Evolutionary conservation across 148 eudicot genomes (phyloP).

Genomic region (Suaeda aralocaspica): DNA sequence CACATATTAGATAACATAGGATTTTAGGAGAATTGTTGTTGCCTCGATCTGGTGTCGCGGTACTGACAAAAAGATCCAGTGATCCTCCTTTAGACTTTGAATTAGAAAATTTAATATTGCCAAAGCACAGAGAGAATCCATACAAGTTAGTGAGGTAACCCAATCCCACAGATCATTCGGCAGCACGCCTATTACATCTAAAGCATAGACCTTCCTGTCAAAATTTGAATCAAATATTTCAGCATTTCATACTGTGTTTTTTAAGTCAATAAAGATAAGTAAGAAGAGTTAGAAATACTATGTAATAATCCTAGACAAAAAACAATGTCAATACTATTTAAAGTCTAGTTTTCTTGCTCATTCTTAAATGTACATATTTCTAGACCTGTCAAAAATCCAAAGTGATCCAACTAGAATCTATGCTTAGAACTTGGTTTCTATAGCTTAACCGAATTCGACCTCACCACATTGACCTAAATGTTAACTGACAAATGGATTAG

Average conservation of each 20-base stretch:
- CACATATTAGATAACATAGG: not conserved
- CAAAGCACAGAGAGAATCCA: not conserved
- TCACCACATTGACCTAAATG: too few species aligned
- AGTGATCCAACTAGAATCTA: too few species aligned
- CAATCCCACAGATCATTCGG: conserved; percentile 80
- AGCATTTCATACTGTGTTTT: not conserved
- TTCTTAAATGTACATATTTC: too few species aligned
- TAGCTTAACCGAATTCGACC: too few species aligned
- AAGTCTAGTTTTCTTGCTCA: too few species aligned
- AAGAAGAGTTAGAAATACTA: not conserved
- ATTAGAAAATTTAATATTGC: not conserved
- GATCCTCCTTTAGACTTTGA: not conserved
- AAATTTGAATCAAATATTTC: conserved; percentile 1
- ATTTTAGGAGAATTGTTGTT: not conserved
- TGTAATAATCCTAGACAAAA: too few species aligned
- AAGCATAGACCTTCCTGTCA: conserved; percentile 57
- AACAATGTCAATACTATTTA: too few species aligned
- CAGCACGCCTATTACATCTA: conserved; percentile 46
- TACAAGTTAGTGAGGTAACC: conserved; percentile 58
- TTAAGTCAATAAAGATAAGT: not conserved
- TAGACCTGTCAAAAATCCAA: too few species aligned
- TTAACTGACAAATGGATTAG: too few species aligned
- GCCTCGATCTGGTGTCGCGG: not conserved
- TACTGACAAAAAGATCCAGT: not conserved
- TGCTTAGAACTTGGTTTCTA: too few species aligned